Conservation (phyloP, 169 alveolate species). For the Cryptosporidium sp. region DNA sequence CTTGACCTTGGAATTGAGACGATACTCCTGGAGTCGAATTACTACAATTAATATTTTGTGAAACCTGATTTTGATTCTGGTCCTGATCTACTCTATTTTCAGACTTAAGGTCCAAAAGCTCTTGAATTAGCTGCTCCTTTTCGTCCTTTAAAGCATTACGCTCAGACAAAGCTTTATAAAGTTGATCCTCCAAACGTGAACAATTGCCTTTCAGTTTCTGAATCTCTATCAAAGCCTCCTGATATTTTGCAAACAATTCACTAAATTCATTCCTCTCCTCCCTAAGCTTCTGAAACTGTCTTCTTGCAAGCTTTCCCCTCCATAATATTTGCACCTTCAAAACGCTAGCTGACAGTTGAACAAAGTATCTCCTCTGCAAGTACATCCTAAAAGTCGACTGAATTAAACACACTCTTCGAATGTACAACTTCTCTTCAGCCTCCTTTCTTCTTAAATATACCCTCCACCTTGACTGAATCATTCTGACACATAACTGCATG, state of each 20-base stretch:
- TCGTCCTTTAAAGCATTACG: conserved; percentile 79
- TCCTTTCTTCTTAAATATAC: conserved; percentile 9
- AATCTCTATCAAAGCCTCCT: conserved; percentile 82
- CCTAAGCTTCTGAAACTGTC: conserved; percentile 80
- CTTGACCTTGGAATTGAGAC: background rate
- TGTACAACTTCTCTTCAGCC: conserved; percentile 69
- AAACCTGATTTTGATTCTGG: background rate
- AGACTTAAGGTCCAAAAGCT: conserved; percentile 15
- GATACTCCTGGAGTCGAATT: background rate
- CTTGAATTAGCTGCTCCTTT: conserved; percentile 67
- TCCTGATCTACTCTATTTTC: background rate
- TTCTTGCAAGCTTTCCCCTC: conserved; percentile 84
- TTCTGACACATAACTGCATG: conserved; percentile 35
- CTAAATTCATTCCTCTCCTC: conserved; percentile 83
- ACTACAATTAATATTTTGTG: background rate
- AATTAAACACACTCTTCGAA: conserved; percentile 80
- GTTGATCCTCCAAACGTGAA: conserved; percentile 83
- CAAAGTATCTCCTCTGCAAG: conserved; percentile 76
- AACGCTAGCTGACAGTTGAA: conserved; percentile 77
- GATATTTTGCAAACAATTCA: conserved; percentile 75
- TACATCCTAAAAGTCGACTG: conserved; percentile 84
- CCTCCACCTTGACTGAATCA: conserved; percentile 65
- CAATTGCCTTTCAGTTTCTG: conserved; percentile 83
- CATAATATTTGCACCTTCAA: conserved; percentile 82
- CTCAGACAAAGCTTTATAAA: conserved; percentile 75